A percentile compares a stretch with the other conserved stretches of the same genome.
Evolutionary conservation across 192 early-diverging fungal species (phyloP).

Genomic region (Backusella tuberculispora): DNA sequence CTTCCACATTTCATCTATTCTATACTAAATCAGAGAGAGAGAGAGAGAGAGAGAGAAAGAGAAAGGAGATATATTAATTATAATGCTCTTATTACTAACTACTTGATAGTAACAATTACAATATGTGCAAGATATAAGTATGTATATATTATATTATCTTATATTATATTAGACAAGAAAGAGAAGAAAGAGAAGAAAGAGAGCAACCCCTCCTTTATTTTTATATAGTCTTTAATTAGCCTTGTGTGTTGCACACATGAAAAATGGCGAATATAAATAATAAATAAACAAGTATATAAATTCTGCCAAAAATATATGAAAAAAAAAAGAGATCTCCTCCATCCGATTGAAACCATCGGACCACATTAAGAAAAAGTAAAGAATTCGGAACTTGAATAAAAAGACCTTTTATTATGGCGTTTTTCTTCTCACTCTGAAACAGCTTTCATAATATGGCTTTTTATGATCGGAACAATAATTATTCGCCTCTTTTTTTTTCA

Average conservation of each 20-base stretch:
- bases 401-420: not conserved
- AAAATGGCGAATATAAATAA: not conserved
- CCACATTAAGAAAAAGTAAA: not conserved
- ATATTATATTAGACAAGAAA: not conserved
- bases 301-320: not conserved
- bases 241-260: not conserved
- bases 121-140: too few species aligned
- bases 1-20: too few species aligned
- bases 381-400: not conserved
- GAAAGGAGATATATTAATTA: too few species aligned
- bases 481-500: not conserved
- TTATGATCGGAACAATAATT: not conserved
- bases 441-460: not conserved
- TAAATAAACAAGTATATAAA: not conserved
- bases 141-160: too few species aligned
- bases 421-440: not conserved
- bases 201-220: not conserved
- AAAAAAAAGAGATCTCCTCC: not conserved
- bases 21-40: too few species aligned
- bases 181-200: not conserved
- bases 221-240: not conserved
- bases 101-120: too few species aligned
- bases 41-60: too few species aligned
- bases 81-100: too few species aligned
- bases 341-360: not conserved